Base-by-base conservation (phyloP, 306 rosid species). In the Quercus parvula region DNA sequence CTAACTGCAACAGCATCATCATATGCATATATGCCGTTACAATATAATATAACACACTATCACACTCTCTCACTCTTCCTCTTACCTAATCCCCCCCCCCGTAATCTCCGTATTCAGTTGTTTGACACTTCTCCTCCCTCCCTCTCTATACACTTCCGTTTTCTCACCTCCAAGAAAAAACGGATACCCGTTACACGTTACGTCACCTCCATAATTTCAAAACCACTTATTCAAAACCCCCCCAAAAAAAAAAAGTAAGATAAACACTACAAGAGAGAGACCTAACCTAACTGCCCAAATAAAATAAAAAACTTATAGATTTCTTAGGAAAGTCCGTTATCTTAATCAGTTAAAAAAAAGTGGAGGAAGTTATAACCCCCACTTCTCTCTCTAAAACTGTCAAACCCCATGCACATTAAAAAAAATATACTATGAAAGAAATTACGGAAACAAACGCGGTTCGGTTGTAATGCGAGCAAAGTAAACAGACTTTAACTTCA, bases 311-410 rank as follows among this genome's bases (percentile, higher is more conserved):
- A 64, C 38, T 56, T 61, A 7, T 56, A 81, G 81, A 77, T 52
- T 76, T 87, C 74, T n/a, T 84, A 72, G 72, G 86, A 58, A 63
- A 77, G 83, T 63, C 81, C 84, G 89, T 83, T 88, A 69, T 70
- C 59, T 54, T 72, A 78, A 38, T 83, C 81, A 30, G 91, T 88
- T 83, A 75, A 76, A 68, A 28, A 75, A 80, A 73, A 8, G 11
- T 41, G 46, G n/a, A 56, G 83, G 80, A 75, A 80, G 88, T 87
- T 87, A 87, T 78, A 87, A 85, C 88, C 61, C 74, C 80, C 81
- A 67, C 61, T 33, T 41, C 46, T 17, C 59, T 46, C 13, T 19
- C 27, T 38, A 25, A 15, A 71, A 54, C 12, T 35, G n/a, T 35
- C 44, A 24, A 71, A 35, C 38, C 58, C 10, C 33, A 27, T 38